These are phyloP conservation scores for Nakazawaea anatomiae DNA, from an alignment of 805 yeast species.

Conservation along the genomic window DNA sequence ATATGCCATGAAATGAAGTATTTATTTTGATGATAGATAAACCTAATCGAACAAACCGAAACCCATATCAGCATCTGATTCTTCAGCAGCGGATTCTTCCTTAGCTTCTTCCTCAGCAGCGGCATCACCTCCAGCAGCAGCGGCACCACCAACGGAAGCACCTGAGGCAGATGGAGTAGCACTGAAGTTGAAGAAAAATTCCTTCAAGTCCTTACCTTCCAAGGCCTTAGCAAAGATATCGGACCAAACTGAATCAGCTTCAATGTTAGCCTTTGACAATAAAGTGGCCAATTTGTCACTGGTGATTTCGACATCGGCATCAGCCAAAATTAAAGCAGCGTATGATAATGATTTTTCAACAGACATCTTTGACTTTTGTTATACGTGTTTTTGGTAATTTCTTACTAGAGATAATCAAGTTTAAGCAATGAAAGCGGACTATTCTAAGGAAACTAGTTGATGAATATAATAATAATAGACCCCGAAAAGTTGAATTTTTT, in stretches of 20 bases:
- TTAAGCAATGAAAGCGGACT: constrained; percentile 38
- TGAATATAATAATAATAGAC: no score
- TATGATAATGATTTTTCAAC: constrained; percentile 88
- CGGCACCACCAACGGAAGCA: constrained; percentile 40
- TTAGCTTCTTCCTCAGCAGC: constrained; percentile 57
- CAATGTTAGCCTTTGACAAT: constrained; percentile 72
- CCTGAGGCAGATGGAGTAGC: constrained; percentile 42
- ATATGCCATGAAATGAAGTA: not conserved
- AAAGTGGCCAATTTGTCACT: constrained; percentile 71
- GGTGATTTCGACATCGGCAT: constrained; percentile 91
- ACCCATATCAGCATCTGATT: constrained; percentile 82
- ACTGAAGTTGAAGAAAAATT: constrained; percentile 54
- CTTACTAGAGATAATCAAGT: constrained; percentile 34
- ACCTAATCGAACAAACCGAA: constrained; percentile 85
- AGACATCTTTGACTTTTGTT: constrained; percentile 44
- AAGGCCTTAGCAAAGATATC: constrained; percentile 78
- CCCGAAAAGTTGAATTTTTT: not conserved
- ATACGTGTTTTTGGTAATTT: not conserved
- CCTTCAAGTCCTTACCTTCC: constrained; percentile 71
- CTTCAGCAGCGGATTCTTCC: constrained; percentile 54
- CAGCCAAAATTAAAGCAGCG: constrained; percentile 98
- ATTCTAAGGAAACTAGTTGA: constrained; percentile 15
- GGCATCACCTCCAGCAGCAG: constrained; percentile 39
- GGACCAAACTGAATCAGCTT: constrained; percentile 76
- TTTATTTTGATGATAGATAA: constrained; percentile 2